These are phyloP conservation scores for Phaeosphaeriaceae sp. DNA, from an alignment of 2,329 filamentous ascomycete species.

Conservation along the genomic window DNA sequence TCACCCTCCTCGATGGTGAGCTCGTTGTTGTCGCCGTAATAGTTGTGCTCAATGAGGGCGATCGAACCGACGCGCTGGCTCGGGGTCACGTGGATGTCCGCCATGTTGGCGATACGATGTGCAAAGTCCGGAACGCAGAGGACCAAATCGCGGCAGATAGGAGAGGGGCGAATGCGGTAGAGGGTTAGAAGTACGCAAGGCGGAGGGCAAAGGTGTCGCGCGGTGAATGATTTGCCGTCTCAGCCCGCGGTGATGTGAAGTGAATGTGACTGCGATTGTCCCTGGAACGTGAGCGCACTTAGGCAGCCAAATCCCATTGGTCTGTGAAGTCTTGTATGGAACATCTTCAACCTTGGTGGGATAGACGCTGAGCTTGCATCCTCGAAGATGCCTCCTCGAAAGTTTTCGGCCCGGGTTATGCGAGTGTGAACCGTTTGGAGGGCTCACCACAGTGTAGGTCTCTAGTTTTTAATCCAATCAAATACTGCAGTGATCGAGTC, in stretches of 20 bases:
- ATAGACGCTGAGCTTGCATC: background rate
- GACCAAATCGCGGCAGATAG: background rate
- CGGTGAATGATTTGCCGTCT: background rate
- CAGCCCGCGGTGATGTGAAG: background rate
- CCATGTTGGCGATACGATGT: background rate
- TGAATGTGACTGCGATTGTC: background rate
- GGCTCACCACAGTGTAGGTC: no score
- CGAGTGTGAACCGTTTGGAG: no score
- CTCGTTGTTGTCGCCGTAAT: background rate
- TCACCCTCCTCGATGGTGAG: background rate
- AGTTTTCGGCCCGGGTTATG: no score
- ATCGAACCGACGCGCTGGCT: background rate
- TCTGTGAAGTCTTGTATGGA: background rate
- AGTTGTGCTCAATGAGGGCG: background rate
- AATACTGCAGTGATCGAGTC: no score
- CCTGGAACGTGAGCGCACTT: background rate
- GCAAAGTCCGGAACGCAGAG: background rate
- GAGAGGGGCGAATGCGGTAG: background rate
- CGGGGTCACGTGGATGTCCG: background rate
- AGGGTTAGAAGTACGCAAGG: background rate
- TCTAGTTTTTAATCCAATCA: no score
- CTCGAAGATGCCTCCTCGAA: no score
- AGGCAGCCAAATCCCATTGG: background rate
- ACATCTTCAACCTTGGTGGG: background rate
- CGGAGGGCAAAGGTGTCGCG: background rate